Evolutionary conservation across 345 rosid genomes (phyloP).

Genomic region (Anastatica hierochuntica): DNA sequence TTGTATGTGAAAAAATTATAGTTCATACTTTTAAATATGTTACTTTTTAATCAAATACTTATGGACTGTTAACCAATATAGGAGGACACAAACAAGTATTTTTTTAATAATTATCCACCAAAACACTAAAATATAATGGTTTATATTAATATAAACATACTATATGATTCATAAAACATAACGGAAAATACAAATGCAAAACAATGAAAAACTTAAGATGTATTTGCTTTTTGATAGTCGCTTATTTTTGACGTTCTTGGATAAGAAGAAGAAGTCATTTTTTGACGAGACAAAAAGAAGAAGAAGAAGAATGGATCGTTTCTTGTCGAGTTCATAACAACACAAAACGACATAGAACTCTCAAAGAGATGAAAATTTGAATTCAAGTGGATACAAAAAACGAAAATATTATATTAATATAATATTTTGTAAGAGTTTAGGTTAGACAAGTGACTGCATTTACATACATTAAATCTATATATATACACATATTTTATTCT

Average conservation of each 20-base stretch:
- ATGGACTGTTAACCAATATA: too few species aligned
- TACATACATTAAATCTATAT: conserved; percentile 6
- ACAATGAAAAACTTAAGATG: background rate
- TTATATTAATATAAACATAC: too few species aligned
- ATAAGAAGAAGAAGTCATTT: conserved; percentile 4
- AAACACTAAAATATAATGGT: too few species aligned
- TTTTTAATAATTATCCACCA: too few species aligned
- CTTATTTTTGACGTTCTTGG: conserved; percentile 14
- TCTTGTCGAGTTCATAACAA: conserved; percentile 13
- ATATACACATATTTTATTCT: conserved; percentile 20
- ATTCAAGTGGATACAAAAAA: conserved; percentile 19
- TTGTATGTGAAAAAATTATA: too few species aligned
- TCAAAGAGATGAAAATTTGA: background rate
- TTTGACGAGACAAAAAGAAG: too few species aligned
- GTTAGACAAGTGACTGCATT: conserved; percentile 30
- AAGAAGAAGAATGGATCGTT: too few species aligned
- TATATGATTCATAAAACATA: background rate
- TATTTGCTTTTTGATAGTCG: background rate
- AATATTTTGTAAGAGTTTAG: conserved; percentile 23
- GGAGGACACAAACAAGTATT: too few species aligned
- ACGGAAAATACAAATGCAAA: background rate
- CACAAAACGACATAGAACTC: conserved; percentile 26
- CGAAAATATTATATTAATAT: conserved; percentile 3
- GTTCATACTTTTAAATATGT: too few species aligned
- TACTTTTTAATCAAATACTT: too few species aligned